Base-by-base conservation (phyloP, 371 early-diverging fungal genomes). In the Synchytrium microbalum region DNA sequence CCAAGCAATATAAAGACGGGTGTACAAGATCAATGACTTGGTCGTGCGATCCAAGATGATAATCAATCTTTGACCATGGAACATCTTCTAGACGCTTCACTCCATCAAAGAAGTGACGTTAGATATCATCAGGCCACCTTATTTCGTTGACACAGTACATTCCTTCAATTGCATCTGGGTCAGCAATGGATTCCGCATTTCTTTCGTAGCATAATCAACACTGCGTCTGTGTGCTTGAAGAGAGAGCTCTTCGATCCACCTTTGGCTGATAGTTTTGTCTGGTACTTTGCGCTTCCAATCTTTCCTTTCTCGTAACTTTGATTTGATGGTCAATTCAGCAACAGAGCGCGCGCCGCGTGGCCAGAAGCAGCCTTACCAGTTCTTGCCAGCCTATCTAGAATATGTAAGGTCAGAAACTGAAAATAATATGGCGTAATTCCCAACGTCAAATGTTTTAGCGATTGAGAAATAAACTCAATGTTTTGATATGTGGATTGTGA, bases 11-110 rank as follows among this genome's bases (percentile, higher is more conserved):
- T 5, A 82, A 63, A n/a, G 86, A 85, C 16, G 86, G 86, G 57
- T 86, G 84, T 1, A 86, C 78, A 2, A 86, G 68, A 53, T 86
- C 84, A 14, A 84, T 71, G 24, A 83, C 85, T 59, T 80, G 75
- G 13, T 74, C 62, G 64, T 82, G 69, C 25, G 79, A 73, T 0
- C 77, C 74, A 0, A 78, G 77, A 66, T 84, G 84, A 75, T 77
- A 84, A 63, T 82, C 83, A 67, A 71, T 63, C 24, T 54, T 52
- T 8, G 56, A 51, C 2, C 69, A 73, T 0, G 79, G 71, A 3
- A 72, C 66, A 23, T 72, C 61, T 26, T 67, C 73, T 5, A 69
- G 5, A 2, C 8, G 72, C 0, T 62, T 59, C 8, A 71, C 75
- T 31, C 69, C 61, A 3, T 38, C 58, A 32, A 69, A 25, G 10